These are phyloP conservation scores for Boletus patriciae DNA, from an alignment of 768 basidiomycete species.

Conservation along the genomic window DNA sequence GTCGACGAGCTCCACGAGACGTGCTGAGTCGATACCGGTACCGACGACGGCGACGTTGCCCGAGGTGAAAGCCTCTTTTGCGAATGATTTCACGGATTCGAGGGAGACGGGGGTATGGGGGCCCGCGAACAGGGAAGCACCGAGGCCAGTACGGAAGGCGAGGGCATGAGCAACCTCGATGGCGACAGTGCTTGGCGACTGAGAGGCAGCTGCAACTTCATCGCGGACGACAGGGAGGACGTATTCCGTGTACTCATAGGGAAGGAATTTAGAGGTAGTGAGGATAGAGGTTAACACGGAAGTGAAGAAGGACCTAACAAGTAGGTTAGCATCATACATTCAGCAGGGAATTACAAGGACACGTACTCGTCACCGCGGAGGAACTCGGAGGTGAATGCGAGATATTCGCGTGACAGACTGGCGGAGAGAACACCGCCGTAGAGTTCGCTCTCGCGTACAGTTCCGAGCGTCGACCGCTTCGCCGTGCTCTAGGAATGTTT, in stretches of 20 bases:
- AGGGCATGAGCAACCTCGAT: slow-evolving; percentile 85
- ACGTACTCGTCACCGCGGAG: slow-evolving; percentile 94
- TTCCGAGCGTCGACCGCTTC: slow-evolving; percentile 84
- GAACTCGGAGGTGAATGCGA: slow-evolving; percentile 94
- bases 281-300: slow-evolving; percentile 84
- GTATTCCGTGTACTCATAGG: slow-evolving; percentile 74
- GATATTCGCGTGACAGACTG: slow-evolving; percentile 82
- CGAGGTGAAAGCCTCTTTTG: slow-evolving; percentile 69
- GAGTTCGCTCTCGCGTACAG: slow-evolving; percentile 89
- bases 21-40: slow-evolving; percentile 74
- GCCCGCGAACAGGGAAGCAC: slow-evolving; percentile 85
- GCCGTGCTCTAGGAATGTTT: slow-evolving; percentile 64
- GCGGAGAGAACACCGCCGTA: slow-evolving; percentile 90
- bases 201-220: slow-evolving; percentile 62
- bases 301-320: slow-evolving; percentile 78
- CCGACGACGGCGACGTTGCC: slow-evolving; percentile 85
- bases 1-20: slow-evolving; percentile 70
- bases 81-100: slow-evolving; percentile 72
- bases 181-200: slow-evolving; percentile 66
- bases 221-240: slow-evolving; percentile 68
- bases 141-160: slow-evolving; percentile 94
- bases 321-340: not conserved
- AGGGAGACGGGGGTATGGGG: slow-evolving; percentile 61
- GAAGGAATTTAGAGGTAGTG: slow-evolving; percentile 77
- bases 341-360: not conserved